phyloP scores from a whole-genome alignment of 1,139 yeast genomes.

The Lodderomyces pseudojiufengensis region DNA sequence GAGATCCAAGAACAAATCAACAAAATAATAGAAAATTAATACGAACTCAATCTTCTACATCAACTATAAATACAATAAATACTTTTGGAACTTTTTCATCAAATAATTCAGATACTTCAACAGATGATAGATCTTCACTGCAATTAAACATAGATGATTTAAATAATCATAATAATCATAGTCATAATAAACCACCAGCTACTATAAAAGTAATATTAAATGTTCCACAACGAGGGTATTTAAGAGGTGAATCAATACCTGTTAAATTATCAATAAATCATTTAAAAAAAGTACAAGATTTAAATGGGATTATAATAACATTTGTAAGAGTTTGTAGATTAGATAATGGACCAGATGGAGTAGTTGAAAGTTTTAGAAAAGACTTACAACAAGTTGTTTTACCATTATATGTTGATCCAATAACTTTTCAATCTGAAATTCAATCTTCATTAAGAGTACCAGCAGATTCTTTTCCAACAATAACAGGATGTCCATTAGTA shows the following conservation, averaged over 20 bases:
- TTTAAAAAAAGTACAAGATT: constrained; percentile 64
- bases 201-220: constrained; percentile 55
- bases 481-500: constrained; percentile 67
- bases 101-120: constrained; percentile 27
- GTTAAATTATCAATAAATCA: constrained; percentile 65
- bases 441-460: constrained; percentile 71
- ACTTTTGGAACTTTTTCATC: constrained; percentile 39
- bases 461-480: constrained; percentile 82
- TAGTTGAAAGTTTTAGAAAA: constrained; percentile 75
- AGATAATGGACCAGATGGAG: constrained; percentile 60
- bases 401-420: constrained; percentile 78
- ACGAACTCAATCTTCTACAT: constrained; percentile 50
- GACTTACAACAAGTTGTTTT: constrained; percentile 75
- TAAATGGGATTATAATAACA: constrained; percentile 77
- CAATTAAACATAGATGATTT: not conserved
- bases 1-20: constrained; percentile 33
- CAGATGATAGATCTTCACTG: constrained; percentile 9
- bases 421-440: constrained; percentile 52
- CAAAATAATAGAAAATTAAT: constrained; percentile 22
- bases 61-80: constrained; percentile 36
- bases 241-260: constrained; percentile 77
- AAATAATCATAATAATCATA: not conserved
- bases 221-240: constrained; percentile 64
- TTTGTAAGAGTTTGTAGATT: constrained; percentile 78
- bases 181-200: constrained; percentile 10